Base-by-base conservation (phyloP, 306 rosid species). In the Rubus idaeus region DNA sequence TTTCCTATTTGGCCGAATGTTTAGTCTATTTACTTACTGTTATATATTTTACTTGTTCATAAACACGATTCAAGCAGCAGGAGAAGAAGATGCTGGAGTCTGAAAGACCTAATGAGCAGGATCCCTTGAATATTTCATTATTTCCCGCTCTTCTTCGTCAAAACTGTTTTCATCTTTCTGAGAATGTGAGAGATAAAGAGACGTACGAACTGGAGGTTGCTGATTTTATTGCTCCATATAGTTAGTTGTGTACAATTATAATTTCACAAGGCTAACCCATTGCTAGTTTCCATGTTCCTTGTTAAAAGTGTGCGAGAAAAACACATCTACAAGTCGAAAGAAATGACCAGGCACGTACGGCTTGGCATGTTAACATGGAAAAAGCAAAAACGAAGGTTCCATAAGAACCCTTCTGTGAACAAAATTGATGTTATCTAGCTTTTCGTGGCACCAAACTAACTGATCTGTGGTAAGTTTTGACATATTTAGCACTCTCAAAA, bases 401-500 rank as follows among this genome's bases (percentile, higher is more conserved):
- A 91, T 77, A 55, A 82, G 89, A 14, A 91, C 71, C 86, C 81
- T 85, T 82, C 85, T 86, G 81, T 82, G 84, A 75, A 82, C 79
- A 64, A 91, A 84, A 64, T 70, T 84, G 67, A 91, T 77, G 23
- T 85, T 77, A 42, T 75, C 80, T 35, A 94, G 79, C 75, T 94
- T 94, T 58, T 85, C 88, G 60, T 53, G 80, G 62, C 96, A 94
- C 98, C 98, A 91, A 20, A 86, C 71, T 40, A 91, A 55, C 37
- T 89, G 96, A 70, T 91, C 93, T 75, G 74, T 76, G 37, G 88
- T 89, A 53, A 94, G 74, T 44, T 78, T 88, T 26, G 97, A 80
- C 93, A 94, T 83, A 73, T 70, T 83, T n/a, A 92, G 65, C 78
- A 92, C 96, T 81, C 93, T 88, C 73, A 91, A 89, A 73, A 90